A percentile compares a stretch with the other conserved stretches of the same genome.
Conservation (phyloP, 2,329 filamentous ascomycete species). For the Colletotrichum abscissum region DNA sequence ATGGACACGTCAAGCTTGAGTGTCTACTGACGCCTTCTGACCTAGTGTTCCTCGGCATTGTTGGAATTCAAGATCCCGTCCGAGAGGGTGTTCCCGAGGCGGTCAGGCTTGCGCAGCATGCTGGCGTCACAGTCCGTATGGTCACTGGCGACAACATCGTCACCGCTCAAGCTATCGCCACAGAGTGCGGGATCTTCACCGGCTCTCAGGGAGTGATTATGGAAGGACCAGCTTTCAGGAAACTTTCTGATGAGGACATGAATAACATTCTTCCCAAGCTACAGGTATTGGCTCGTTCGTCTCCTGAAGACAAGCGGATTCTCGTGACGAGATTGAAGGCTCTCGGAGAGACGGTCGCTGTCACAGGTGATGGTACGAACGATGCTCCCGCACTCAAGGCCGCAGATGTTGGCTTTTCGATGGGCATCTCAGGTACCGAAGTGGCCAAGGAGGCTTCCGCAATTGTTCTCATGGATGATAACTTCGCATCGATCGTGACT, state of each 20-base stretch:
- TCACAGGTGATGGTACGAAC: slow-evolving; percentile 75
- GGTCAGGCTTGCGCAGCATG: slow-evolving; percentile 70
- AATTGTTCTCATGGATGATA: slow-evolving; percentile 72
- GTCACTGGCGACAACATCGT: slow-evolving; percentile 62
- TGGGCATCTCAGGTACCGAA: slow-evolving; percentile 75
- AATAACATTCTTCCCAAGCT: slow-evolving; percentile 68
- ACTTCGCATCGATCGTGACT: slow-evolving; percentile 71
- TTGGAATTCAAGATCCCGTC: slow-evolving; percentile 77
- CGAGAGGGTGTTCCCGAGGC: slow-evolving; percentile 71
- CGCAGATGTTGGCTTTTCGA: slow-evolving; percentile 76
- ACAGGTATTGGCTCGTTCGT: slow-evolving; percentile 75
- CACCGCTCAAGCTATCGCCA: slow-evolving; percentile 55
- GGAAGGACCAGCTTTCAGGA: slow-evolving; percentile 64
- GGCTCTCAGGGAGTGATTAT: slow-evolving; percentile 65
- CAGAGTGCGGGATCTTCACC: slow-evolving; percentile 52
- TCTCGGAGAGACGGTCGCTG: slow-evolving; percentile 73
- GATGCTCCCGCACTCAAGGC: slow-evolving; percentile 74
- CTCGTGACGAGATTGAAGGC: slow-evolving; percentile 73
- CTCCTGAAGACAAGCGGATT: slow-evolving; percentile 75
- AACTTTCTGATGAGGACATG: slow-evolving; percentile 60
- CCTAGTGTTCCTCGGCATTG: slow-evolving; percentile 54
- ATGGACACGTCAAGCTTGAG: slow-evolving; percentile 60
- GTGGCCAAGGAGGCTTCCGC: slow-evolving; percentile 71
- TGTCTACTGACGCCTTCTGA: slow-evolving; percentile 28
- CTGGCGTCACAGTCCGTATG: slow-evolving; percentile 75